Evolutionary conservation across 768 basidiomycete species (phyloP), one percentile per base, ranked within the genome.

Genomic region (Kwoniella dendrophila): DNA sequence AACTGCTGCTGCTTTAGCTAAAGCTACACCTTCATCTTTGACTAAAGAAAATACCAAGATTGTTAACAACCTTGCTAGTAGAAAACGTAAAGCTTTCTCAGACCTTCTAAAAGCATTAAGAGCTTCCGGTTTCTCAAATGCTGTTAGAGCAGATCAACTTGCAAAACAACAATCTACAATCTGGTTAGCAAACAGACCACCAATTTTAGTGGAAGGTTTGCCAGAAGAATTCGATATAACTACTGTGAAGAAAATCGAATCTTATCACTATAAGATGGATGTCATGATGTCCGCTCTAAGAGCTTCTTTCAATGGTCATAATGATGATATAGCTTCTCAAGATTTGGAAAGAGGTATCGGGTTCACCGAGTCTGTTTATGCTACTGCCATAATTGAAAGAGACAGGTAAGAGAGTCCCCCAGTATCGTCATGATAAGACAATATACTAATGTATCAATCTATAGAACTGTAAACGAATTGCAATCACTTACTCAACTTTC

Each of bases 71-170:
- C 79, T 97, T 10, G 82, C 89, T 40, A 84, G 85, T 3, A 85
- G 90, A 49, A 99, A 98, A 81, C 83, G 89, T 64, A 90, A 90
- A 73, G 93, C 93, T 0, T 92, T 88, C 85, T 87, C 88, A 27
- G 93, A 98, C 74, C 82, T 96, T 20, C 81, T 96, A 64, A 95
- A 92, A 78, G 92, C 93, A 72, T 81, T 96, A 55, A 90, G 90
- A 75, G 83, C 85, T 1, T 82, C 85, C 20, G 96, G 96, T 20
- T 83, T 97, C 54, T 82, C 90, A 0, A 78, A 82, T 40, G 88
- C 85, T 54, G 80, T 90, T 52, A 89, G 88, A 72, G 84, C 90
- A 1, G 88, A 89, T 24, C 74, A 87, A 26, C 82, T 91, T 3
- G 81, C 79, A 22, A 84, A 50, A n/a, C 79, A 80, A 63, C 67